Evolutionary conservation across 2,329 filamentous ascomycete genomes (phyloP).

Genomic region (Fusarium sp.): DNA sequence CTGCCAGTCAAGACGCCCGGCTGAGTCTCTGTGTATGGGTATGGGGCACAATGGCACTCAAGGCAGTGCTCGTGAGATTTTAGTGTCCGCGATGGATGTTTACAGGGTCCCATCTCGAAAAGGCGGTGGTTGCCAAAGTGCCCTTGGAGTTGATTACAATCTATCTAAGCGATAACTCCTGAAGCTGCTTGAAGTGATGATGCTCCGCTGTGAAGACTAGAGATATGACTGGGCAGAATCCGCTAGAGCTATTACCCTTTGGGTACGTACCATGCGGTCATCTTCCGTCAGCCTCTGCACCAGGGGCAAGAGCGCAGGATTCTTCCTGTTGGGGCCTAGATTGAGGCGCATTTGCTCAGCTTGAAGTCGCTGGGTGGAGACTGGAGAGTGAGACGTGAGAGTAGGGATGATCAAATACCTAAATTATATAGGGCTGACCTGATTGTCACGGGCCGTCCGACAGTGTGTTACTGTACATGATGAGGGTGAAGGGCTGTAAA

Average conservation of each 20-base stretch:
- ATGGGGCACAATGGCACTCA: constrained; percentile 13
- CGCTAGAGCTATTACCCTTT: not conserved
- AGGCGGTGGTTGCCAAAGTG: constrained; percentile 18
- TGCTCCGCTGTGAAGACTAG: not conserved
- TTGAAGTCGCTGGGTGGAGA: not conserved
- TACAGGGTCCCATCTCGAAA: constrained; percentile 7
- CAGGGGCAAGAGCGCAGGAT: constrained; percentile 24
- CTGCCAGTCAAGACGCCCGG: constrained; percentile 15
- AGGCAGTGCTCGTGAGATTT: constrained; percentile 36
- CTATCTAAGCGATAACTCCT: not conserved
- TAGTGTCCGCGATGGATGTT: constrained; percentile 18
- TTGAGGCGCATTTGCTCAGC: constrained; percentile 25
- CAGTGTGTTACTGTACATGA: not conserved
- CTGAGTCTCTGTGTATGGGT: constrained; percentile 23
- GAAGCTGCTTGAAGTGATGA: not conserved
- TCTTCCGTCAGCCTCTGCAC: constrained; percentile 9
- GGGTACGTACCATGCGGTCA: constrained; percentile 10
- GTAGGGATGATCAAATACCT: not conserved
- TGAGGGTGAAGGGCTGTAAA: not conserved
- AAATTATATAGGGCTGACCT: constrained; percentile 28
- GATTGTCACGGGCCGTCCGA: not conserved
- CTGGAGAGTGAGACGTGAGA: not conserved
- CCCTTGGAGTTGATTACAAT: not conserved
- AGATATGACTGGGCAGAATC: too few species aligned
- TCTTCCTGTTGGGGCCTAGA: constrained; percentile 23